phyloP scores from a whole-genome alignment of 352 stramenopile species.

The Globisporangium yorkense region DNA sequence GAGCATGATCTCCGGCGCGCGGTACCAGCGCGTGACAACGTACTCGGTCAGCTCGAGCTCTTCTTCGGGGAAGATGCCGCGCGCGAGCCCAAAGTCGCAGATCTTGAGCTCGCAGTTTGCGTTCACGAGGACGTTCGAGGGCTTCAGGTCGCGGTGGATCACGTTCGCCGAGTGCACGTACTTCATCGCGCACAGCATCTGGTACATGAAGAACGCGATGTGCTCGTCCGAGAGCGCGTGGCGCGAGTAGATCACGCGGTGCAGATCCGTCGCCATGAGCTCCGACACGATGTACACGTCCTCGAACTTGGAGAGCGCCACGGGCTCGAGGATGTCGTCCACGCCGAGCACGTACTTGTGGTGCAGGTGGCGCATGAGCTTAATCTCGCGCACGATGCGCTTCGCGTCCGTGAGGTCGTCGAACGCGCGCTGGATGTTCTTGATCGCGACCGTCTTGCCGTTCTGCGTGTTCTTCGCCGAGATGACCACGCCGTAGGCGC shows the following conservation, averaged over 20 bases:
- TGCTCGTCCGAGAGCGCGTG: conserved; percentile 83
- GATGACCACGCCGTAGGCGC: conserved; percentile 90
- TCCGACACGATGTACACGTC: conserved; percentile 90
- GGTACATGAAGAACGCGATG: conserved; percentile 89
- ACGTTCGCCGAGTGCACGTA: conserved; percentile 93
- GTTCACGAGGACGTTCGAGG: conserved; percentile 96
- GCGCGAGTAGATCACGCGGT: conserved; percentile 87
- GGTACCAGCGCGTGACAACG: conserved; percentile 87
- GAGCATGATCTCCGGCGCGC: conserved; percentile 58
- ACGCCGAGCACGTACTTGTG: conserved; percentile 88
- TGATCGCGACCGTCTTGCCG: conserved; percentile 75
- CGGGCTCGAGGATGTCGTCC: conserved; percentile 69
- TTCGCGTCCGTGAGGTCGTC: conserved; percentile 99
- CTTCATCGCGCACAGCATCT: conserved; percentile 89
- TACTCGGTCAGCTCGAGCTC: conserved; percentile 75
- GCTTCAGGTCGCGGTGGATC: conserved; percentile 96
- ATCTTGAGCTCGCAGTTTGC: conserved; percentile 90
- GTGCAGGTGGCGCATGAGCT: conserved; percentile 88
- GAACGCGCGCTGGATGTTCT: conserved; percentile 94
- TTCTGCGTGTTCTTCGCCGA: conserved; percentile 43
- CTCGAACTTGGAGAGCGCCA: conserved; percentile 68
- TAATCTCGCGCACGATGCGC: conserved; percentile 97
- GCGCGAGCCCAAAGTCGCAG: conserved; percentile 89
- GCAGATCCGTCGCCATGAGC: conserved; percentile 88
- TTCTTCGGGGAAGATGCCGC: conserved; percentile 43